Base-by-base conservation (phyloP, 2,329 filamentous ascomycete genomes). In the Chaetomium sp. region DNA sequence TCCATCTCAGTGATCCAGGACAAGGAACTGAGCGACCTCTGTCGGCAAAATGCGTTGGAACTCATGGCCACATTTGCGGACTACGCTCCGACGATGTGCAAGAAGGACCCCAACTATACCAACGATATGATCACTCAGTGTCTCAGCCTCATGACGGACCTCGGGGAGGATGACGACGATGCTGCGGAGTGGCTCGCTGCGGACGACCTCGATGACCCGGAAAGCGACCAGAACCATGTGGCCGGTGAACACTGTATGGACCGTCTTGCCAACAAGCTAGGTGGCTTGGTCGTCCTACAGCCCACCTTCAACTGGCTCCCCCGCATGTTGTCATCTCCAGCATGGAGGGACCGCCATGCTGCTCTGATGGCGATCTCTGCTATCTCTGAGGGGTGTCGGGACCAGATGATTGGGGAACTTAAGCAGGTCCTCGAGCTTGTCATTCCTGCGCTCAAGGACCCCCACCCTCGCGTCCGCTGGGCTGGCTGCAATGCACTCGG, bases 171-270 rank as follows among this genome's bases (percentile, higher is more conserved):
- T 64, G 94, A 99, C 64, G 92, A 99, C 54, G 91, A 97, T 75
- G 92, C 91, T 4, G 78, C 86, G 14, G 94, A 97, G 65, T 99
- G 94, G 94, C 88, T 96, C 62, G 79, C 85, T 3, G 89, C 89
- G 33, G 94, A 99, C 69, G 94, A 99, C 76, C 85, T 96, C 61
- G 94, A 99, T 62, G 84, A 90, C 57, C 94, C 97, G 64, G 94
- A 99, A 73, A 96, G 90, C 68, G 94, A 99, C 67, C 84, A 91
- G 60, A 99, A 99, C 70, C 94, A 99, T 68, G 91, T 99, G 62
- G 94, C 92, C 44, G 94, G 94, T 58, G 94, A 99, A 73, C 94
- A 99, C 73, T 95, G 90, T 64, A 97, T 99, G 92, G 94, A 99
- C 70, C 85, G 94, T 56, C 78, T 99, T 53, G 92, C 94, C 54